A percentile compares a stretch with the other conserved stretches of the same genome.
Evolutionary conservation across 352 stramenopile genomes (phyloP).

Genomic region (Plasmopara halstedii): DNA sequence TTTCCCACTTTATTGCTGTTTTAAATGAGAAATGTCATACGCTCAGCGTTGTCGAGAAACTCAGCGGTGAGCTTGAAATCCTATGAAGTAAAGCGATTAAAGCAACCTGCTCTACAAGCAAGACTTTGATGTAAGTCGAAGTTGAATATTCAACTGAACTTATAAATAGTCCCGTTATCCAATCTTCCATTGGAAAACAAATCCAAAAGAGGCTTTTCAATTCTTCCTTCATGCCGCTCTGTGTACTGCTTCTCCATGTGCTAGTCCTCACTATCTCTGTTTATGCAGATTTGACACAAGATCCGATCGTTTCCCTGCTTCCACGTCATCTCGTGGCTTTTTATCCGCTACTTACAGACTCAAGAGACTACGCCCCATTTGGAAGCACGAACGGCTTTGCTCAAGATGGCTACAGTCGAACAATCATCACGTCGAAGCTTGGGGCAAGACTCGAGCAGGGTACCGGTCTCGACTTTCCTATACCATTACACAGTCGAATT

Average conservation of each 20-base stretch:
- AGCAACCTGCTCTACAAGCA: no score
- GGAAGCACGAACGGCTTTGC: slow-evolving; percentile 28
- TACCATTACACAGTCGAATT: slow-evolving; percentile 14
- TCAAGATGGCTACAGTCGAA: slow-evolving; percentile 24
- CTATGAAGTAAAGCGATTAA: no score
- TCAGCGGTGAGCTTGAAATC: no score
- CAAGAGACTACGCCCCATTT: slow-evolving; percentile 29
- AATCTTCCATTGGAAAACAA: neutral
- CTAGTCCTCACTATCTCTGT: neutral
- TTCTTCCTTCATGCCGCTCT: slow-evolving; percentile 2
- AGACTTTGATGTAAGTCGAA: no score
- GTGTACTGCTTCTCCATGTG: slow-evolving; percentile 7
- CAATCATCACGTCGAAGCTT: neutral
- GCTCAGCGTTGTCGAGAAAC: no score
- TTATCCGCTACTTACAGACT: slow-evolving; percentile 33
- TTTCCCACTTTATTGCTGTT: no score
- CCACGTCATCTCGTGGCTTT: slow-evolving; percentile 35
- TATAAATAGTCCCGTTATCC: neutral
- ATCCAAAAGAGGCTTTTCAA: neutral
- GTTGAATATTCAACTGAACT: neutral
- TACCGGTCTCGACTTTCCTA: slow-evolving; percentile 25
- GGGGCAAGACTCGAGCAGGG: slow-evolving; percentile 24
- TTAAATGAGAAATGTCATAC: no score
- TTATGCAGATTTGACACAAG: slow-evolving; percentile 5
- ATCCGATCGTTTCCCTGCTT: slow-evolving; percentile 22